phyloP scores from a whole-genome alignment of 805 yeast genomes.

The Kluyveromyces wickerhamii region DNA sequence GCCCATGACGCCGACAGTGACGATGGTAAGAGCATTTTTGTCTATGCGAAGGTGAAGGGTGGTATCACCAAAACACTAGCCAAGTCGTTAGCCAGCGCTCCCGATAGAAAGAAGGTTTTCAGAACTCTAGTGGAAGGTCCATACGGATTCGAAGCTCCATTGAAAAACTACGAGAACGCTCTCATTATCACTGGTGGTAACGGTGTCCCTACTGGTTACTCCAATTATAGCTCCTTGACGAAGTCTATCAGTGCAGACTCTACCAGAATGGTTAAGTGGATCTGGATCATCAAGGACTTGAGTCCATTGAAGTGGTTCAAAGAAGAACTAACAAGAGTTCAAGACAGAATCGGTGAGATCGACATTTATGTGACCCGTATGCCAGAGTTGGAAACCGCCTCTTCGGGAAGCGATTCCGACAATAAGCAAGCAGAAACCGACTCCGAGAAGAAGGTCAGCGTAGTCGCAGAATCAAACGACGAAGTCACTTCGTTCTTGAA shows the following conservation, averaged over 20 bases:
- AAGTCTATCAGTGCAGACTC: slow-evolving; percentile 7
- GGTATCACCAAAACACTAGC: slow-evolving; percentile 38
- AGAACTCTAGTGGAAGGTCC: slow-evolving; percentile 55
- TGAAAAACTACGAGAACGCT: slow-evolving; percentile 43
- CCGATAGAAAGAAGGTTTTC: slow-evolving; percentile 17
- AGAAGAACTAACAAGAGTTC: slow-evolving; percentile 11
- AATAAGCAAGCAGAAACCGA: slow-evolving; percentile 1
- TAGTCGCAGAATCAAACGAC: slow-evolving; percentile 27
- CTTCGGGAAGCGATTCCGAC: slow-evolving; percentile 5
- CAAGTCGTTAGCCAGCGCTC: slow-evolving; percentile 23
- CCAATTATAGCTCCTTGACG: slow-evolving; percentile 24
- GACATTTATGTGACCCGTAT: slow-evolving; percentile 44
- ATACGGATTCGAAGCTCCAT: slow-evolving; percentile 47
- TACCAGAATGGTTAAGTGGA: slow-evolving; percentile 6
- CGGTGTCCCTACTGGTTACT: slow-evolving; percentile 50
- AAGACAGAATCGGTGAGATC: slow-evolving; percentile 28
- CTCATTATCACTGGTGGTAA: slow-evolving; percentile 66
- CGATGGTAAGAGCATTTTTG: slow-evolving; percentile 29
- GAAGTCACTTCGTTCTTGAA: slow-evolving; percentile 25
- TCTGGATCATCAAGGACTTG: slow-evolving; percentile 16
- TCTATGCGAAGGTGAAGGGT: slow-evolving; percentile 38
- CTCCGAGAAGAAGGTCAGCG: slow-evolving; percentile 8
- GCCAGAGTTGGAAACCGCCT: slow-evolving; percentile 8
- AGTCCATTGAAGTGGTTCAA: slow-evolving; percentile 14
- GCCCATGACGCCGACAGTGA: slow-evolving; percentile 30